Evolutionary conservation across 306 rosid genomes (phyloP).

Genomic region (Notholithocarpus densiflorus): DNA sequence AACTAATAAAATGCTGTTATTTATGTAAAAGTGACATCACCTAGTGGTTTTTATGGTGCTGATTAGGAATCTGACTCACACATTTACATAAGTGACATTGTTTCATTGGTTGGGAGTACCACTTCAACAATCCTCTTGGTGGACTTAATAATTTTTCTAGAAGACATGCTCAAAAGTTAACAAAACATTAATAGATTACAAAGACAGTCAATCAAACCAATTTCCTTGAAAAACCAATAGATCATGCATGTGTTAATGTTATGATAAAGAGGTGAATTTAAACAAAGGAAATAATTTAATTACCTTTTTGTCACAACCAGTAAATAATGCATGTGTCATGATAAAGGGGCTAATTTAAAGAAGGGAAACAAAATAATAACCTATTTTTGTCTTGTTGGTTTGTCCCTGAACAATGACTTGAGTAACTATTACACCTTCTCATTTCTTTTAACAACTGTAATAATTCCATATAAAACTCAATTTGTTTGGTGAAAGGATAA

Average conservation of each 20-base stretch:
- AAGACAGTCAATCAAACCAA: no score
- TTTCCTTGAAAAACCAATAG: no score
- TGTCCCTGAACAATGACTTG: background rate
- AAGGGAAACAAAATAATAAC: background rate
- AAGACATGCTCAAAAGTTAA: background rate
- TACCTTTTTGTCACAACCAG: background rate
- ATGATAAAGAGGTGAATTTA: background rate
- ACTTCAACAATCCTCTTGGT: no score
- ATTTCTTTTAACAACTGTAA: background rate
- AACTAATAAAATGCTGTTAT: no score
- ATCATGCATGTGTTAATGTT: no score
- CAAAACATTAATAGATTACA: background rate
- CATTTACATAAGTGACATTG: no score
- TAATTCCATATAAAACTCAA: background rate
- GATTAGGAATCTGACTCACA: no score
- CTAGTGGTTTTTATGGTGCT: no score
- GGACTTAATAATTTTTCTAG: no score
- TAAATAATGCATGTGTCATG: background rate
- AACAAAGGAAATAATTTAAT: constrained; percentile 27
- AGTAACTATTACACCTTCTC: background rate
- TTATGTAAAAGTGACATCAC: no score
- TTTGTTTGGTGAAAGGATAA: background rate
- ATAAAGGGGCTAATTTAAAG: background rate
- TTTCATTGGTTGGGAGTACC: no score
- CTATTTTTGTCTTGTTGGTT: background rate